Conservation (phyloP, 1,139 yeast genomes). For the Kodamaea plutei region DNA sequence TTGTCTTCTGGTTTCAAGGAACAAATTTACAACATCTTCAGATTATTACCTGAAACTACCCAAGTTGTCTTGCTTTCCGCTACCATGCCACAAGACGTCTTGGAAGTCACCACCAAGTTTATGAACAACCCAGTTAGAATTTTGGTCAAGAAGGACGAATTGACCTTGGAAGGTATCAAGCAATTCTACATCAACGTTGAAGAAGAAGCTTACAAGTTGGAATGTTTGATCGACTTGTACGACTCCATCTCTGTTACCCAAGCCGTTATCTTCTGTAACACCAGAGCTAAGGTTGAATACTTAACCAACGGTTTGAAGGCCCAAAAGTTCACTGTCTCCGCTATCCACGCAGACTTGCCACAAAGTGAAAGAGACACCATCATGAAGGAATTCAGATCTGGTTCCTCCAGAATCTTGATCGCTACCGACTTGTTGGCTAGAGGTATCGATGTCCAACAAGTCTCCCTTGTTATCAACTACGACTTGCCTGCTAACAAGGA, state of each 20-base stretch:
- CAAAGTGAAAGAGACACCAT: conserved; percentile 97
- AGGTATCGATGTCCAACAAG: conserved; percentile 99
- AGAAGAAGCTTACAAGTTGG: conserved; percentile 88
- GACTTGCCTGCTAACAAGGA: conserved; percentile 97
- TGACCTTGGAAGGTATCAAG: conserved; percentile 97
- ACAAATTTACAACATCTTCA: conserved; percentile 96
- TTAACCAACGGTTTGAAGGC: conserved; percentile 83
- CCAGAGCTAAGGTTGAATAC: conserved; percentile 95
- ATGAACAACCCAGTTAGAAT: conserved; percentile 97
- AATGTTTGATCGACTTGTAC: conserved; percentile 93
- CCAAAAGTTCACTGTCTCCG: conserved; percentile 90
- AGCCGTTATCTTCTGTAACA: conserved; percentile 99
- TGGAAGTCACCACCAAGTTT: conserved; percentile 94
- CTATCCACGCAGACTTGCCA: conserved; percentile 96
- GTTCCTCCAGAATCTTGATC: conserved; percentile 95
- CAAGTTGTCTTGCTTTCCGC: conserved; percentile 97
- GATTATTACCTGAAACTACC: conserved; percentile 87
- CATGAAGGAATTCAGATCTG: conserved; percentile 98
- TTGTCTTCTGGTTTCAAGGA: conserved; percentile 95
- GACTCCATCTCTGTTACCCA: conserved; percentile 97
- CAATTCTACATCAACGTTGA: conserved; percentile 95
- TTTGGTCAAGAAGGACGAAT: conserved; percentile 95
- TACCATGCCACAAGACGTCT: conserved; percentile 96
- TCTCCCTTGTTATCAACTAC: conserved; percentile 94
- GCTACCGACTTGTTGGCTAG: conserved; percentile 98